phyloP scores from a whole-genome alignment of 2,329 filamentous ascomycete genomes.

The Harringtonia aguacate region DNA sequence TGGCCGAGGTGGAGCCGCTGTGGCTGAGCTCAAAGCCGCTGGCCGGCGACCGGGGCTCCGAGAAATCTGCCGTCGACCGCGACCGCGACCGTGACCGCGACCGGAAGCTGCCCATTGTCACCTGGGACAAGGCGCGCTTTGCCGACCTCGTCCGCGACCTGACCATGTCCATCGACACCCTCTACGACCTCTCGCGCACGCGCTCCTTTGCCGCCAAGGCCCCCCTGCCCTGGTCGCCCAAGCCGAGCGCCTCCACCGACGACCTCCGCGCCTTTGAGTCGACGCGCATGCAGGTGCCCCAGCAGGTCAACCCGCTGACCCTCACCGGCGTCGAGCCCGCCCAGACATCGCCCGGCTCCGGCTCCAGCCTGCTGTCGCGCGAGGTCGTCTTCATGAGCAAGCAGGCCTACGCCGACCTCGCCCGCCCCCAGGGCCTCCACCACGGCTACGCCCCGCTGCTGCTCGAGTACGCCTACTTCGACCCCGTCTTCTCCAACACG shows the following conservation, averaged over 20 bases:
- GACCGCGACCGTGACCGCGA: slow-evolving; percentile 20
- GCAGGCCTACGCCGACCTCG: slow-evolving; percentile 39
- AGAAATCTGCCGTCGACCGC: not conserved
- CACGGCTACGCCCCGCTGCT: slow-evolving; percentile 47
- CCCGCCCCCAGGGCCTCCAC: slow-evolving; percentile 22
- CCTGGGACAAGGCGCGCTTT: slow-evolving; percentile 63
- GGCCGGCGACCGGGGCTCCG: slow-evolving; percentile 11
- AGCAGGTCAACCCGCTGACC: slow-evolving; percentile 44
- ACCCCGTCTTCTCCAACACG: slow-evolving; percentile 49
- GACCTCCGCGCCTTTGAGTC: slow-evolving; percentile 45
- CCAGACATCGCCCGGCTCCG: not conserved
- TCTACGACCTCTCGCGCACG: slow-evolving; percentile 65
- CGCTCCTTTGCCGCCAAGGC: slow-evolving; percentile 27
- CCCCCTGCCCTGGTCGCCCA: slow-evolving; percentile 9
- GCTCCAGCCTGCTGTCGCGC: slow-evolving; percentile 21
- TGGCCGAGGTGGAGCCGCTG: slow-evolving; percentile 65
- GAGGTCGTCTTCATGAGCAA: slow-evolving; percentile 42
- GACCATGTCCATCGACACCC: slow-evolving; percentile 66
- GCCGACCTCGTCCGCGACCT: slow-evolving; percentile 65
- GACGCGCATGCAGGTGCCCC: slow-evolving; percentile 49
- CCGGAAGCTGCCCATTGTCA: slow-evolving; percentile 44
- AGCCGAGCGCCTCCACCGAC: slow-evolving; percentile 26
- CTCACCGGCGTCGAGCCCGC: slow-evolving; percentile 31
- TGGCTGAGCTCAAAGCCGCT: slow-evolving; percentile 49
- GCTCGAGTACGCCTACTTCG: slow-evolving; percentile 59